Base-by-base conservation (phyloP, 2,329 filamentous ascomycete species). In the Aspergillus bombycis region DNA sequence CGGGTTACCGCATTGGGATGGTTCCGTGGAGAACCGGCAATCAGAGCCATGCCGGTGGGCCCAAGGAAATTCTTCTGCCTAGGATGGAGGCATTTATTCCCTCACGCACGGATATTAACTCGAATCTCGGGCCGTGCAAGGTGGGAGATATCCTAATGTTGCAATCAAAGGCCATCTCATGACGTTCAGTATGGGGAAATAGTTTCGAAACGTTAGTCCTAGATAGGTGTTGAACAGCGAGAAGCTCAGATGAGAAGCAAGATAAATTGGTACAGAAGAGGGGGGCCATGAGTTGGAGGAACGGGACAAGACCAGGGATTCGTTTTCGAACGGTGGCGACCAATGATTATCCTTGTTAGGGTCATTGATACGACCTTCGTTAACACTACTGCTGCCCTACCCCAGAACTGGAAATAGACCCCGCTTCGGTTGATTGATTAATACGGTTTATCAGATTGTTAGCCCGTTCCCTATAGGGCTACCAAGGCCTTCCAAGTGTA, bases 401-500 rank as follows among this genome's bases (percentile, higher is more conserved):
- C 8, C 16, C 16, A 1, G 8, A 2, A 50, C 26, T 9, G 14
- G 46, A 28, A 12, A 50, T n/a, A 30, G 3, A 26, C 23, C 14
- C 23, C 23, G 12, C 12, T 14, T 2, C 23, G 4, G 6, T 28
- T 26, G 45, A 2, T 48, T 48, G 23, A 48, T 28, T 14, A 46
- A 46, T 12, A 5, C 0, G 4, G 9, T 3, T 23, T 46, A 46
- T 46, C n/a, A 23, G 43, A 46, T 46, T 26, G 11, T 19, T 19
- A 19, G 21, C 0, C 14, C 0, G 12, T 19, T 28, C 14, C 45
- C 23, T 48, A 23, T 12, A 23, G n/a, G n/a, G 43, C 4, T 14
- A 21, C 43, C 2, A 0, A 23, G n/a, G 0, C 0, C 23, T 12
- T 23, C 9, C 23, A 23, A 2, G 10, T 2, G 19, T 5, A 23